Evolutionary conservation across 2,329 filamentous ascomycete genomes (phyloP).

Genomic region (Bipolaris zeicola): DNA sequence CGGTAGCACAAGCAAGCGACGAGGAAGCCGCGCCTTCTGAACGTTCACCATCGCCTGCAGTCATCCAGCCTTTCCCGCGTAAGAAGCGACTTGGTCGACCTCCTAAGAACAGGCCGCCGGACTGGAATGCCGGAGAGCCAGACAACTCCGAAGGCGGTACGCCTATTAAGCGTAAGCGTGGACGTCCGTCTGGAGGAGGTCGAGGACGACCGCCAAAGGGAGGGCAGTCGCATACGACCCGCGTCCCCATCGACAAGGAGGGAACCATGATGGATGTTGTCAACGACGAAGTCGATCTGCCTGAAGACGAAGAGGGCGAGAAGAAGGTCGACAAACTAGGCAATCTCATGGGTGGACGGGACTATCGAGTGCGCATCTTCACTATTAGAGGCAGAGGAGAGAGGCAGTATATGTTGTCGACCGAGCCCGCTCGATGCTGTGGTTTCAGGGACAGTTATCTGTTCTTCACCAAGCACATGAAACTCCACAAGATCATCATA

Average conservation of each 20-base stretch:
- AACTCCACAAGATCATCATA: constrained; percentile 97
- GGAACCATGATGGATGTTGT: constrained; percentile 89
- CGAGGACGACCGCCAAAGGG: constrained; percentile 76
- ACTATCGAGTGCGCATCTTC: constrained; percentile 96
- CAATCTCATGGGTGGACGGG: constrained; percentile 78
- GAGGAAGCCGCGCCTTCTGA: constrained; percentile 53
- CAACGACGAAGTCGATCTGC: constrained; percentile 88
- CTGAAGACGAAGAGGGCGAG: constrained; percentile 86
- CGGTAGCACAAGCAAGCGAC: constrained; percentile 53
- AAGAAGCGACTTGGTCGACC: constrained; percentile 81
- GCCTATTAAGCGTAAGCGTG: constrained; percentile 56
- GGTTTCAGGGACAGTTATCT: constrained; percentile 98
- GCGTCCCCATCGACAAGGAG: constrained; percentile 90
- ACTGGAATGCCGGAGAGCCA: constrained; percentile 66
- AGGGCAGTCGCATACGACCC: constrained; percentile 74
- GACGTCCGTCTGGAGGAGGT: constrained; percentile 58
- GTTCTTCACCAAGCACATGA: constrained; percentile 97
- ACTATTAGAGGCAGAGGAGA: constrained; percentile 83
- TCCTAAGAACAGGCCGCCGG: constrained; percentile 81
- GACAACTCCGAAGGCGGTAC: constrained; percentile 57
- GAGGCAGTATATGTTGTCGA: constrained; percentile 96
- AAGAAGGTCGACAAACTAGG: constrained; percentile 91
- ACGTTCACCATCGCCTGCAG: constrained; percentile 52
- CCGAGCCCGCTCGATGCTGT: constrained; percentile 93
- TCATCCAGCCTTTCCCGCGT: constrained; percentile 66